These are phyloP conservation scores for Mucor lusitanicus DNA, from an alignment of 371 early-diverging fungal genomes.

Conservation along the genomic window DNA sequence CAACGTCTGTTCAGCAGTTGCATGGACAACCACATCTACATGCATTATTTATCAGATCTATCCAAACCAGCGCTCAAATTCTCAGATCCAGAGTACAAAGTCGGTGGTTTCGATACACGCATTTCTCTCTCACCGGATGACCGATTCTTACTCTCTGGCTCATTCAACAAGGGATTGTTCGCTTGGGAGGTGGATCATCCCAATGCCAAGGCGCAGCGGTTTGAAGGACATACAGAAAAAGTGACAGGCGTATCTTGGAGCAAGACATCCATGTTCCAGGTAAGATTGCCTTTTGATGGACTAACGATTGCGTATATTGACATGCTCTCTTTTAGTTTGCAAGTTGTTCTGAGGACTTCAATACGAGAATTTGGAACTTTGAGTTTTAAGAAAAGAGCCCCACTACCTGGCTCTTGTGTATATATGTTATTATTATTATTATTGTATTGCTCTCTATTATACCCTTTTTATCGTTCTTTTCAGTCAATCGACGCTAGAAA, in stretches of 20 bases:
- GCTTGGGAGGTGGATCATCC: slow-evolving; percentile 42
- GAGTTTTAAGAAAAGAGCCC: neutral
- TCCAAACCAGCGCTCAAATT: slow-evolving; percentile 27
- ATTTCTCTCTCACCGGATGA: slow-evolving; percentile 43
- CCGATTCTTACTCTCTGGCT: slow-evolving; percentile 38
- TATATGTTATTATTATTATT: neutral
- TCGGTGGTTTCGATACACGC: slow-evolving; percentile 31
- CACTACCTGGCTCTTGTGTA: neutral
- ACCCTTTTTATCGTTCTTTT: neutral
- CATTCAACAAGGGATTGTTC: slow-evolving; percentile 22
- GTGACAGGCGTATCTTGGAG: slow-evolving; percentile 43
- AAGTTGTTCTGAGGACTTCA: slow-evolving; percentile 45
- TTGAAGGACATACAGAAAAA: slow-evolving; percentile 34
- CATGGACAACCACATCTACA: slow-evolving; percentile 42
- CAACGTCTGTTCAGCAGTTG: slow-evolving; percentile 41
- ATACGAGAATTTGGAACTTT: slow-evolving; percentile 39
- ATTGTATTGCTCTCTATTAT: neutral
- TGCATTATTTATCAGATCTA: slow-evolving; percentile 38
- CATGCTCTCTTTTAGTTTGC: slow-evolving; percentile 27
- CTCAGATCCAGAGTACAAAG: slow-evolving; percentile 22
- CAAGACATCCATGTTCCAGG: slow-evolving; percentile 18
- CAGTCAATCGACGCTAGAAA: neutral
- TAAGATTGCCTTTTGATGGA: neutral
- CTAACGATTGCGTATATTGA: neutral
- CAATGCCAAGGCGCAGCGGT: slow-evolving; percentile 11